Conservation (phyloP, 2,329 filamentous ascomycete species). For the Herpotrichia juniperi region DNA sequence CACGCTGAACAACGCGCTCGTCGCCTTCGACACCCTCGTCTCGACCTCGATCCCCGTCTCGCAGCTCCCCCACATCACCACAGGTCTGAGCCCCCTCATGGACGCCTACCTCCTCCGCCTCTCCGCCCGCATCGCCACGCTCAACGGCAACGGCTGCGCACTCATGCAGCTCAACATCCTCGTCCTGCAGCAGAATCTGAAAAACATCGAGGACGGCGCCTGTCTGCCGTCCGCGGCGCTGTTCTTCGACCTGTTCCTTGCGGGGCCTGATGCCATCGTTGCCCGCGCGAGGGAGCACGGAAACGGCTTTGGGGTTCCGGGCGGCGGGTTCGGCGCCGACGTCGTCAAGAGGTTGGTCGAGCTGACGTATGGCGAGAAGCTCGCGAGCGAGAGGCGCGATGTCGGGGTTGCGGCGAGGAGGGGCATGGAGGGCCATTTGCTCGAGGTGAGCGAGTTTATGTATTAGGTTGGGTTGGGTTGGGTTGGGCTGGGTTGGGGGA, state of each 20-base stretch:
- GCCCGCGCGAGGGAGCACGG: conserved; percentile 61
- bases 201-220: conserved; percentile 79
- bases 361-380: conserved; percentile 52
- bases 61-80: conserved; percentile 75
- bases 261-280: conserved; percentile 70
- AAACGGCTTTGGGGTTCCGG: conserved; percentile 31
- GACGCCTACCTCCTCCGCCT: conserved; percentile 75
- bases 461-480: conserved; percentile 41
- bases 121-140: conserved; percentile 72
- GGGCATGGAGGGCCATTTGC: conserved; percentile 71
- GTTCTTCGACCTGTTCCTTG: conserved; percentile 73
- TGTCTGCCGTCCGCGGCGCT: conserved; percentile 67
- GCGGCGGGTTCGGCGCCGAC: conserved; percentile 42
- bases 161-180: conserved; percentile 93
- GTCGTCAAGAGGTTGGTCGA: conserved; percentile 50
- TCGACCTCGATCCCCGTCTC: conserved; percentile 72
- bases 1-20: conserved; percentile 80
- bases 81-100: conserved; percentile 77
- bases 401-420: conserved; percentile 69
- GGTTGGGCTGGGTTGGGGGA: neutral
- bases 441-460: conserved; percentile 74
- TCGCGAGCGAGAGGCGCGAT: conserved; percentile 71
- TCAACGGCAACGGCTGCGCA: conserved; percentile 84
- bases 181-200: conserved; percentile 94
- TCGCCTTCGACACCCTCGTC: conserved; percentile 86